Evolutionary conservation across 2,329 filamentous ascomycete species (phyloP), one percentile per base, ranked within the genome.

Genomic region (Claviceps spartinae): DNA sequence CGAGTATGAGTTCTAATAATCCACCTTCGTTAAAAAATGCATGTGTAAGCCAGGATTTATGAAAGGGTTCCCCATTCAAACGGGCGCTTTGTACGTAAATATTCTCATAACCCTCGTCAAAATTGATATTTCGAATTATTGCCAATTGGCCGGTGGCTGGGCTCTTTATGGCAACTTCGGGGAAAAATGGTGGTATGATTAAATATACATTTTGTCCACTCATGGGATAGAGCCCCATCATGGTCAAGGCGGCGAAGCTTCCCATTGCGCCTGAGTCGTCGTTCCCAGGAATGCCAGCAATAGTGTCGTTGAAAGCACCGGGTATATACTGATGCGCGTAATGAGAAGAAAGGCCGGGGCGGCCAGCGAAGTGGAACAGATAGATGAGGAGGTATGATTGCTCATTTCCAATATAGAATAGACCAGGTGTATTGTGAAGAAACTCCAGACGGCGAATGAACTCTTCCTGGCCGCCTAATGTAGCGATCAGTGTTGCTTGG

Each of bases 391-490:
- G 61, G 59, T 76, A 78, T 1, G 69, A 69, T 59, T 75, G 75
- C 61, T 78, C 75, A 59, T 88, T 78, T 24, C 84, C 84, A 44
- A 88, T 75, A 62, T 88, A 85, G 26, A 83, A 71, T 6, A 87
- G 72, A 0, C 81, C 81, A 6, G 58, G 58, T 0, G 77, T 80
- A 53, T 79, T 72, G 62, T 87, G 84, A 47, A 86, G 73, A 65
- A 76, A 86, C 47, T 76, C 68, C 0, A 88, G 72, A 1, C 85
- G 78, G 24, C 71, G 65, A 34, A 76, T 68, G 61, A 86, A 87
- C 6, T 62, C 63, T 1, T 75, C 69, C 0, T 66, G 66, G 0
- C 84, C 84, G 34, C 83, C 84, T 49, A 87, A 76, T 34, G 54
- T 60, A 2, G 57, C 56, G 56, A 85, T 72, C 0, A 85, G 67